Evolutionary conservation across 345 rosid species (phyloP), one percentile per base, ranked within the genome.

Genomic region (Citrus australasica): DNA sequence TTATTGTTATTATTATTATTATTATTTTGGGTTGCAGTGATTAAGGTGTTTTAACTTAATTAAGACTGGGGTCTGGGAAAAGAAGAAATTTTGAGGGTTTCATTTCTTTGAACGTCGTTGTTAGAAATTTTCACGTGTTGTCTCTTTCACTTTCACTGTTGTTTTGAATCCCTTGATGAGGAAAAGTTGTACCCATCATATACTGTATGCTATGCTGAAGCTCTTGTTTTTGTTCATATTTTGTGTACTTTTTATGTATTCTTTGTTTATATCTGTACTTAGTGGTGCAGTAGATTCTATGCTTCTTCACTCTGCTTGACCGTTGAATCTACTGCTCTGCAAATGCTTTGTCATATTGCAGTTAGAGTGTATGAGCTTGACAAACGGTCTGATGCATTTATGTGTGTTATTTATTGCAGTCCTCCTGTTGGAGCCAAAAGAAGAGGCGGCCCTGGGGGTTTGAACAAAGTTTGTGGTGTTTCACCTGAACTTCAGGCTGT

Each of bases 381-480:
- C 17, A 46, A 46, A 46, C 5, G 17, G 16, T 46, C 17, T 46
- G 51, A 46, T 13, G 51, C 51, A 46, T 46, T 46, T 11, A 46
- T 46, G 22, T 65, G 69, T 2, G n/a, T 65, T 33, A 0, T 65
- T 72, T 63, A 46, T 76, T 86, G 81, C 90, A 93, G 98, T 80
- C 85, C 86, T 79, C 90, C 97, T 14, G 91, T 86, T 79, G 90
- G 86, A 80, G 80, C 91, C 68, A 95, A 93, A 86, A 90, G 99
- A 82, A 90, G 89, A 85, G 99, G 99, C 65, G 99, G 99, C 8
- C 92, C 98, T 2, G 99, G 98, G 55, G 99, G 99, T 40, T 71
- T 95, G 68, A 93, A 92, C 93, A 95, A 95, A 89, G 96, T 95
- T 77, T 95, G 99, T 77, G 87, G 97, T 16, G 99, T 95, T 82